These are phyloP conservation scores for Fusarium tricinctum DNA, from an alignment of 2,329 filamentous ascomycete genomes.

Conservation along the genomic window DNA sequence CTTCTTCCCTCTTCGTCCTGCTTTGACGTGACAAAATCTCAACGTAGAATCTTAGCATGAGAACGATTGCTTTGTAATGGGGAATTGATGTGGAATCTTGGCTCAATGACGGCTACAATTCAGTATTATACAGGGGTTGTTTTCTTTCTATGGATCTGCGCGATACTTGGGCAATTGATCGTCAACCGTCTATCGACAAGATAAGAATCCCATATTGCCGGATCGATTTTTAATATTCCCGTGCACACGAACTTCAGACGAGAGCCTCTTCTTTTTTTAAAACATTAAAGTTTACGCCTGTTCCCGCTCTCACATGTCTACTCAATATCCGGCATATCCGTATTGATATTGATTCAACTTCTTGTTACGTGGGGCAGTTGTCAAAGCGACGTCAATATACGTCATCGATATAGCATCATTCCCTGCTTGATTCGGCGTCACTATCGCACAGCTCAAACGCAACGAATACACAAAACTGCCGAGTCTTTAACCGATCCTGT, in stretches of 20 bases:
- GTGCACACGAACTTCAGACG: not conserved
- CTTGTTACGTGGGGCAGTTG: conserved; percentile 1
- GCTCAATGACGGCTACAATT: conserved; percentile 29
- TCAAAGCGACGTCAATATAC: conserved; percentile 40
- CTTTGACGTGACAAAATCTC: not conserved
- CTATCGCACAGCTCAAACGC: not conserved
- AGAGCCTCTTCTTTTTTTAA: not conserved
- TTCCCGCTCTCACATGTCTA: not conserved
- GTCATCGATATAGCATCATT: conserved; percentile 38
- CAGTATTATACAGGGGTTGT: not conserved
- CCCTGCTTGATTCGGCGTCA: conserved; percentile 30
- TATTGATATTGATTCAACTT: not conserved
- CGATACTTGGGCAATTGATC: conserved; percentile 6
- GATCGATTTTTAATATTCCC: conserved; percentile 21
- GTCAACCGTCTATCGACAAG: not conserved
- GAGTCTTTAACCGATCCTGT: not conserved
- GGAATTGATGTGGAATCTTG: conserved; percentile 27
- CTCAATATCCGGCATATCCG: conserved; percentile 5
- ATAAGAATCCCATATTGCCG: conserved; percentile 9
- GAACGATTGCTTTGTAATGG: conserved; percentile 16
- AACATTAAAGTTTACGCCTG: not conserved
- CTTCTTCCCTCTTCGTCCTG: conserved; percentile 8
- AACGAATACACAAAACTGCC: not conserved
- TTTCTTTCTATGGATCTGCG: conserved; percentile 5
- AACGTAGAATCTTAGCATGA: not conserved